Evolutionary conservation across 441 rosid genomes (phyloP).

Genomic region (Theobroma grandiflorum): DNA sequence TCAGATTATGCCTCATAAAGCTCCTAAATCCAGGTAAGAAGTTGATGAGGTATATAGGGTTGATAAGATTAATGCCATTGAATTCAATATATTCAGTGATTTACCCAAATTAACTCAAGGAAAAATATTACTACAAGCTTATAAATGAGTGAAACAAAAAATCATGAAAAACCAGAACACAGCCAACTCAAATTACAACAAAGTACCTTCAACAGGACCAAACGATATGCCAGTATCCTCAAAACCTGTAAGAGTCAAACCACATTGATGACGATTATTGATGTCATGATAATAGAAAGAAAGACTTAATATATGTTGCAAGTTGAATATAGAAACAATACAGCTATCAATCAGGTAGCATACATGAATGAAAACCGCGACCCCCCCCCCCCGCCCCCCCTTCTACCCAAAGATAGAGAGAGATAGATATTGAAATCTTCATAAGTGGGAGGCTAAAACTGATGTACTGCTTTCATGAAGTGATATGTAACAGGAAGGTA

Average conservation of each 20-base stretch:
- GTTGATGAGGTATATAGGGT: neutral
- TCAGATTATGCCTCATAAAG: no score
- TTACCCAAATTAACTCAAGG: neutral
- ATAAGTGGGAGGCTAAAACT: neutral
- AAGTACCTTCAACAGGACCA: conserved; percentile 95
- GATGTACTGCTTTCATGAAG: neutral
- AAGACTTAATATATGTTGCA: neutral
- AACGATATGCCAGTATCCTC: conserved; percentile 87
- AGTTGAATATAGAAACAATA: neutral
- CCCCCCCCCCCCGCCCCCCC: no score
- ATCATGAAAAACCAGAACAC: conserved; percentile 22
- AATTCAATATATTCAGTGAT: neutral
- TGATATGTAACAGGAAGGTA: conserved; percentile 1
- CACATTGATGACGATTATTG: conserved; percentile 18
- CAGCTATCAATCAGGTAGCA: conserved; percentile 3
- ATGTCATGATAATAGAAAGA: conserved; percentile 14
- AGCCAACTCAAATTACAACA: conserved; percentile 29
- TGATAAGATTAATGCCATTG: neutral
- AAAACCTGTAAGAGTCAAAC: conserved; percentile 68
- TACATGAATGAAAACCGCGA: neutral
- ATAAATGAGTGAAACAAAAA: conserved; percentile 29
- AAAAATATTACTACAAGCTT: conserved; percentile 11
- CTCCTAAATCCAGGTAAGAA: no score
- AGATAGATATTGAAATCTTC: neutral
- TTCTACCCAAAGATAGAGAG: neutral